Evolutionary conservation across 192 early-diverging fungal species (phyloP), one percentile per base, ranked within the genome.

Genomic region (Umbelopsis ramanniana): DNA sequence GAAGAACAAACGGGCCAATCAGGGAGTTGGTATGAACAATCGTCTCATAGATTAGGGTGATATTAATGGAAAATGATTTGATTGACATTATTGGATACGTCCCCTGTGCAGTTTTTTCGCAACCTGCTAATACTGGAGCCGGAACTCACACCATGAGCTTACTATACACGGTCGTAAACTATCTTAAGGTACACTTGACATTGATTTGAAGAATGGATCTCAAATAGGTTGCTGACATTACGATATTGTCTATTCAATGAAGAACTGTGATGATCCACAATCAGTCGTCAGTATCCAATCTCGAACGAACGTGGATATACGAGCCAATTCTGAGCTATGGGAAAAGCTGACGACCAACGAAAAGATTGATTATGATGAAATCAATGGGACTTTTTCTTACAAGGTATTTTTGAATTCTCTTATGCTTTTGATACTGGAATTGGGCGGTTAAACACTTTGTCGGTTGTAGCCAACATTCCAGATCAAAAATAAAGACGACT

Each of bases 401-500:
- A 91, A 90, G 79, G 88, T 84, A 38, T 11, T 66, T 60, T 8
- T 26, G 0, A 29, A 17, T 48, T 21, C 23, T 12, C 12, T 33
- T 54, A 4, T 9, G 15, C 17, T 12, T 50, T n/a, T 15, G 17
- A 0, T 15, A 0, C 6, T 19, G 15, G 1, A 17, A 63, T 4
- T 37, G 4, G 57, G 10, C 7, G 19, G 33, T 69, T 43, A 43
- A 24, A 43, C 43, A 50, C 67, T 23, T 78, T 4, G 53, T 43
- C 40, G 40, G 11, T 69, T 48, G 5, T 76, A 85, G 83, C 92
- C 92, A 54, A 88, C 87, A 50, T 94, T 84, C 71, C 85, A 91
- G 37, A 89, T 94, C 66, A 85, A 85, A 57, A 84, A 81, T 38
- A 88, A 88, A 38, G 91, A 93, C 15, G 94, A 94, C 67, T 79